A percentile compares a stretch with the other conserved stretches of the same genome.
These are phyloP conservation scores for Phytophthora foliorum DNA, from an alignment of 352 stramenopile species.

Conservation along the genomic window DNA sequence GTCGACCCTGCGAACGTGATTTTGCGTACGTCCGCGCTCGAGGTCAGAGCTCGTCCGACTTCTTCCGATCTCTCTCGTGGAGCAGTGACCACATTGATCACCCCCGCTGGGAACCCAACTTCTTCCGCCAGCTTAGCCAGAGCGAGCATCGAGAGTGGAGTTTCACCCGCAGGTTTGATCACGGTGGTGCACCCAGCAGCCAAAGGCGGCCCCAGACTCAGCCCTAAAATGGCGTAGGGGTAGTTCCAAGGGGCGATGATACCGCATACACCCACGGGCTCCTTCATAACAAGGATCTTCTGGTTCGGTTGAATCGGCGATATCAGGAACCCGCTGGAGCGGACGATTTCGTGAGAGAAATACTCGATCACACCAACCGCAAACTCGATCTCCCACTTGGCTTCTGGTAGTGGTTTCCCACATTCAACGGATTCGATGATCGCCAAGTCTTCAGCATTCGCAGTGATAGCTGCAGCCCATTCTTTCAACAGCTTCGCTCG, in stretches of 20 bases:
- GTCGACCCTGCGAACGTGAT: conserved; percentile 90
- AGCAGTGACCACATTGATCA: conserved; percentile 89
- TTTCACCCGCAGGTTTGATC: conserved; percentile 97
- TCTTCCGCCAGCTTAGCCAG: conserved; percentile 90
- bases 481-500: conserved; percentile 74
- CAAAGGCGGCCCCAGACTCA: conserved; percentile 94
- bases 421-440: conserved; percentile 96
- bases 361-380: conserved; percentile 95
- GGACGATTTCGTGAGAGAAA: conserved; percentile 94
- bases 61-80: conserved; percentile 62
- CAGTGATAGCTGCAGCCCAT: conserved; percentile 66
- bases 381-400: conserved; percentile 95
- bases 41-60: conserved; percentile 79
- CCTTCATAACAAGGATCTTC: conserved; percentile 76
- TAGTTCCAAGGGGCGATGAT: conserved; percentile 99
- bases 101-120: conserved; percentile 81
- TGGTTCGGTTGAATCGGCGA: conserved; percentile 52
- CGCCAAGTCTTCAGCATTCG: conserved; percentile 80
- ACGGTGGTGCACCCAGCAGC: conserved; percentile 95
- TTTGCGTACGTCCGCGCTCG: conserved; percentile 81
- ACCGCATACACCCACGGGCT: conserved; percentile 95
- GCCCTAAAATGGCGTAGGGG: conserved; percentile 96
- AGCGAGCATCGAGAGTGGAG: conserved; percentile 95
- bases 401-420: conserved; percentile 96
- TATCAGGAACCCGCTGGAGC: conserved; percentile 87